phyloP scores from a whole-genome alignment of 345 rosid species.

The Linum tenue region DNA sequence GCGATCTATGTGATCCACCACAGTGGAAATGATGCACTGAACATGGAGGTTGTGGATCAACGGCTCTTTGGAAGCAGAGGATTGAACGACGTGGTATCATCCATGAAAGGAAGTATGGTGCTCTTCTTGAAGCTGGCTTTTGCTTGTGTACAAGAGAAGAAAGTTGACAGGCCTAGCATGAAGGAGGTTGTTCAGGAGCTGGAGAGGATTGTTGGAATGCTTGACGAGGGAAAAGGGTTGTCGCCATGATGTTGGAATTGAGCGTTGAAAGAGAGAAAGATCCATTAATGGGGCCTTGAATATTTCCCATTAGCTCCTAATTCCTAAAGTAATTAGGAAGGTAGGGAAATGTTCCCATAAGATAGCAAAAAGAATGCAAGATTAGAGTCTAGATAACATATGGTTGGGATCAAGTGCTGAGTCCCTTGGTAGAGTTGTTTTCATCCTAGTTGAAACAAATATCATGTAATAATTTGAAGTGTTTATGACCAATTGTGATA shows the following conservation, averaged over 20 bases:
- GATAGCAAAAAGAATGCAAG: neutral
- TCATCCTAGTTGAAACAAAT: too few relatives aligned
- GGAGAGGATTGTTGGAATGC: conserved; percentile 26
- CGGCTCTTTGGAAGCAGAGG: conserved; percentile 22
- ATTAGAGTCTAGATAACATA: neutral
- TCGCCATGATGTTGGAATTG: conserved; percentile 10
- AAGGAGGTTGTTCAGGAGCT: conserved; percentile 39
- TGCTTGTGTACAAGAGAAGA: conserved; percentile 39
- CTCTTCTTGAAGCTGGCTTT: conserved; percentile 38
- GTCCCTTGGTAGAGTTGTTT: too few relatives aligned
- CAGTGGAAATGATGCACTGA: conserved; percentile 20
- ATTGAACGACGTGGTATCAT: neutral
- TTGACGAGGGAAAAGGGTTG: conserved; percentile 10
- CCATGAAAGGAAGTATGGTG: conserved; percentile 16
- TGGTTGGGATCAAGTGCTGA: too few relatives aligned
- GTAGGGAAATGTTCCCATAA: neutral
- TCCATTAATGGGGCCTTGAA: neutral
- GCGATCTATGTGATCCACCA: conserved; percentile 34
- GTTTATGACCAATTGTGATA: too few relatives aligned
- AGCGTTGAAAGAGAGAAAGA: neutral
- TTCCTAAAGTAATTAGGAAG: neutral
- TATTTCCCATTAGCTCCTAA: neutral
- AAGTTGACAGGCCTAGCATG: conserved; percentile 45
- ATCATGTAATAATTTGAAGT: too few relatives aligned
- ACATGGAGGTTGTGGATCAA: conserved; percentile 37